Conservation (phyloP, 441 rosid species). For the Mallotus japonicus region DNA sequence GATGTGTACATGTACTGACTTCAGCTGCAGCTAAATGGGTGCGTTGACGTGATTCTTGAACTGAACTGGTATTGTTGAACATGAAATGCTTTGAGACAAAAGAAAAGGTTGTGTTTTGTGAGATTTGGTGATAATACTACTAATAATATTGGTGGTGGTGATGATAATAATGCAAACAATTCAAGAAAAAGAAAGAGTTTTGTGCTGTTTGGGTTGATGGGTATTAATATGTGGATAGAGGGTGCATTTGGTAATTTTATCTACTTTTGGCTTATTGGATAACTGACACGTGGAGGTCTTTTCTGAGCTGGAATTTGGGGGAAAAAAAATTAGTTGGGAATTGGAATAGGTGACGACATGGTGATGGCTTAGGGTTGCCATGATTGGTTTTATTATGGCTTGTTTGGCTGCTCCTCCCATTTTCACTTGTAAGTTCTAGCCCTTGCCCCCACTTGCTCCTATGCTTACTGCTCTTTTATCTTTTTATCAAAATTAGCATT, state of each 20-base stretch:
- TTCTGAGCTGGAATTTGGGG: constrained; percentile 25
- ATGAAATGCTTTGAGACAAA: neutral
- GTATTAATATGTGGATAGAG: constrained; percentile 23
- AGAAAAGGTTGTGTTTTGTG: neutral
- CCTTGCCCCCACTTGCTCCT: constrained; percentile 3
- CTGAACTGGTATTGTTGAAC: neutral
- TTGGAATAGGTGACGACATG: constrained; percentile 27
- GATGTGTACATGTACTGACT: neutral
- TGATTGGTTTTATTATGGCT: constrained; percentile 22
- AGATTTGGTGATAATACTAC: neutral
- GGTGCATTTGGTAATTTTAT: constrained; percentile 10
- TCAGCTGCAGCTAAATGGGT: neutral
- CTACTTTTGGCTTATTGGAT: neutral
- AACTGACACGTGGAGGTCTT: constrained; percentile 26
- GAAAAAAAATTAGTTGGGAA: constrained; percentile 6
- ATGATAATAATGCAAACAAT: neutral
- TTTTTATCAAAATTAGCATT: too few species aligned
- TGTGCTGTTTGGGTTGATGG: constrained; percentile 17
- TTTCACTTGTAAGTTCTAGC: constrained; percentile 11
- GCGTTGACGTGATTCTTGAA: neutral
- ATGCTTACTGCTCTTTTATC: too few species aligned
- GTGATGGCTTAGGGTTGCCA: constrained; percentile 27
- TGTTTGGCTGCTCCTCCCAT: constrained; percentile 23
- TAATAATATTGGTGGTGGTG: neutral
- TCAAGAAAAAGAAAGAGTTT: constrained; percentile 8